phyloP scores from a whole-genome alignment of 2,329 filamentous ascomycete genomes.

The Zopfia rhizophila region DNA sequence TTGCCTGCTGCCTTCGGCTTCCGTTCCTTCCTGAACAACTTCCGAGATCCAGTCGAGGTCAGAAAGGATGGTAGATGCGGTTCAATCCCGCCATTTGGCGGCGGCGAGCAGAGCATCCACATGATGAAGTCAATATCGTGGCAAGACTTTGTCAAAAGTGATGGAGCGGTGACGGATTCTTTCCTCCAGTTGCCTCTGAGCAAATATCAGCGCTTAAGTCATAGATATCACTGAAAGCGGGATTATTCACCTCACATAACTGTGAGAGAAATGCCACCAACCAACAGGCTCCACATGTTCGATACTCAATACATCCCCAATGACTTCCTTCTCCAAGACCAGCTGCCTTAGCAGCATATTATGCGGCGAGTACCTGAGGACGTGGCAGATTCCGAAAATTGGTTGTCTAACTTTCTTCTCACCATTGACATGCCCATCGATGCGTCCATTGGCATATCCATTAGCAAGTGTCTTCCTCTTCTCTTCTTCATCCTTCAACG shows the following conservation, averaged over 20 bases:
- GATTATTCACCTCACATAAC: slow-evolving; percentile 73
- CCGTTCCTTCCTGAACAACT: slow-evolving; percentile 77
- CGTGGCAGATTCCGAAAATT: slow-evolving; percentile 92
- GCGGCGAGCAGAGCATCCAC: slow-evolving; percentile 86
- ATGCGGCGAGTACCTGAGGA: slow-evolving; percentile 91
- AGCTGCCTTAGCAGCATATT: slow-evolving; percentile 86
- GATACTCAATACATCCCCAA: slow-evolving; percentile 86
- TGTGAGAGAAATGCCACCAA: slow-evolving; percentile 85
- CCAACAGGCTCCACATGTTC: slow-evolving; percentile 95
- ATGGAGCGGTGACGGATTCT: slow-evolving; percentile 78
- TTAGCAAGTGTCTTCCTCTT: slow-evolving; percentile 39
- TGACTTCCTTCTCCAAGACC: slow-evolving; percentile 76
- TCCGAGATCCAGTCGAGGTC: slow-evolving; percentile 79
- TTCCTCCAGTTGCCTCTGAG: slow-evolving; percentile 88
- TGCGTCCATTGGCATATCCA: slow-evolving; percentile 33
- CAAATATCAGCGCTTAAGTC: slow-evolving; percentile 2
- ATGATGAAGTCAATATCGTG: slow-evolving; percentile 94
- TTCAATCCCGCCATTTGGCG: slow-evolving; percentile 50
- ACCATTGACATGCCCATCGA: background rate
- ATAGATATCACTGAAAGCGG: background rate
- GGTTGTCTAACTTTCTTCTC: slow-evolving; percentile 34
- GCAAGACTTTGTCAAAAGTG: slow-evolving; percentile 92
- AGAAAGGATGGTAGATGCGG: slow-evolving; percentile 80
- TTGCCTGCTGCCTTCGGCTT: slow-evolving; percentile 79
- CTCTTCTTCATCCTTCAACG: slow-evolving; percentile 53